Base-by-base conservation (phyloP, 2,329 filamentous ascomycete genomes). In the Colletotrichum sp. region DNA sequence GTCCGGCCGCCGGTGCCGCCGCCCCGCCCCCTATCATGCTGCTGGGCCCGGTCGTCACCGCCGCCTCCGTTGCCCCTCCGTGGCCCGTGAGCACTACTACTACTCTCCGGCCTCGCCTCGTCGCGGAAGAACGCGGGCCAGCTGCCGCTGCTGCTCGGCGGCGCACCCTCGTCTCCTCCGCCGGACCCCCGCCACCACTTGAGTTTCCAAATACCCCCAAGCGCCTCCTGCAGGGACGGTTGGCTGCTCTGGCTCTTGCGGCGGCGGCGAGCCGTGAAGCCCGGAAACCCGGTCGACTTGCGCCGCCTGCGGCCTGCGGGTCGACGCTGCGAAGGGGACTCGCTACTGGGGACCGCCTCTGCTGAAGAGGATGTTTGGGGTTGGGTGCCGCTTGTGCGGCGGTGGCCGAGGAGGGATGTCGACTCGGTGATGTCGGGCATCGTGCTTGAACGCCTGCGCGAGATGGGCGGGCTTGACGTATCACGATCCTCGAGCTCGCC, bases 401-500 rank as follows among this genome's bases (percentile, higher is more conserved):
- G 66, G 61, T 71, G 19, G 71, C 77, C 28, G 22, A 89, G 80
- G 13, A 89, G 80, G 5, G 86, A 86, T 2, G 85, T 84, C 8
- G 83, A 83, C 67, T 89, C 87, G 39, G 79, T 82, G 22, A 82
- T 80, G 2, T 81, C 83, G 1, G 89, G 88, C 44, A 91, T 75
- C 4, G 90, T 90, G 70, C 84, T 88, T 13, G 90, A 90, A 16
- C 89, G 87, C 28, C 85, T 82, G 61, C 88, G 85, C 57, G 81
- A 83, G 5, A 82, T 79, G 1, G 85, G 83, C 68, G 86, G 85
- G 72, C 83, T 85, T 34, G 85, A 83, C 25, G 86, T 84, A 67
- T 91, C 90, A 55, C 94, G 92, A 80, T 98, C 96, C 81, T 97
- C 93, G 16, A 98, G 88, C 82, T 98, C 95, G 72, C 93, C 94